Percentiles rank a stretch among this genome's conserved stretches.
Conservation (phyloP, 495 filamentous ascomycete species). For the Trichoderma asperelloides region DNA sequence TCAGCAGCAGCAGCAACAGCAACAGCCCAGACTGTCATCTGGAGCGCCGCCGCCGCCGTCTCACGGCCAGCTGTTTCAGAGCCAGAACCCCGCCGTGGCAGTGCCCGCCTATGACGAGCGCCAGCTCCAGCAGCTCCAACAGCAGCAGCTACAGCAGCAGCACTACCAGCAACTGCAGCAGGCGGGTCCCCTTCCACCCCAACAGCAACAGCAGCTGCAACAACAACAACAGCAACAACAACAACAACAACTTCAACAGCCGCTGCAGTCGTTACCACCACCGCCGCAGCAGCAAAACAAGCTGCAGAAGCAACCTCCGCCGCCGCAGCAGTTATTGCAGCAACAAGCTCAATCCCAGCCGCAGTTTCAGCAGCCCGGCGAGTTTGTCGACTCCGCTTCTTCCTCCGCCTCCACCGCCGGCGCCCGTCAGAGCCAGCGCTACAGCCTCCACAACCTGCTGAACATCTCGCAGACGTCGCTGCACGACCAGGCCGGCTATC, state of each 20-base stretch:
- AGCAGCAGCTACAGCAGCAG: not conserved
- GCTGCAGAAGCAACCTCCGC: conserved; percentile 17
- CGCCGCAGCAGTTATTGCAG: conserved; percentile 26
- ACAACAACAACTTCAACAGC: conserved; percentile 20
- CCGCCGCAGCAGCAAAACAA: conserved; percentile 9
- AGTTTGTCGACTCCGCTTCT: conserved; percentile 21
- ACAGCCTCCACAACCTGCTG: conserved; percentile 23
- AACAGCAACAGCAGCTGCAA: conserved; percentile 14
- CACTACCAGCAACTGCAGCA: conserved; percentile 19
- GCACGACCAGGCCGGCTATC: conserved; percentile 8
- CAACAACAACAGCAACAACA: conserved; percentile 26
- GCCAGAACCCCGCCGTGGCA: conserved; percentile 24
- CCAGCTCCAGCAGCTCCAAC: conserved; percentile 9
- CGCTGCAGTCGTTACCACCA: conserved; percentile 10
- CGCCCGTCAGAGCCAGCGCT: conserved; percentile 27
- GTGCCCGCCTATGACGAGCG: conserved; percentile 19
- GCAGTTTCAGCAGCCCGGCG: conserved; percentile 16
- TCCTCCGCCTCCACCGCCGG: conserved; percentile 19
- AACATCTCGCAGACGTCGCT: conserved; percentile 11
- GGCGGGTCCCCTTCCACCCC: conserved; percentile 14
- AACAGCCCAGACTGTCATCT: conserved; percentile 25
- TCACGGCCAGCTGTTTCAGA: conserved; percentile 17
- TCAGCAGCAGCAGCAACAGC: conserved; percentile 11
- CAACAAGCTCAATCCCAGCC: conserved; percentile 12
- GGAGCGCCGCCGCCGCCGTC: conserved; percentile 10